Evolutionary conservation across 192 early-diverging fungal species (phyloP).

Genomic region (Podila verticillata): DNA sequence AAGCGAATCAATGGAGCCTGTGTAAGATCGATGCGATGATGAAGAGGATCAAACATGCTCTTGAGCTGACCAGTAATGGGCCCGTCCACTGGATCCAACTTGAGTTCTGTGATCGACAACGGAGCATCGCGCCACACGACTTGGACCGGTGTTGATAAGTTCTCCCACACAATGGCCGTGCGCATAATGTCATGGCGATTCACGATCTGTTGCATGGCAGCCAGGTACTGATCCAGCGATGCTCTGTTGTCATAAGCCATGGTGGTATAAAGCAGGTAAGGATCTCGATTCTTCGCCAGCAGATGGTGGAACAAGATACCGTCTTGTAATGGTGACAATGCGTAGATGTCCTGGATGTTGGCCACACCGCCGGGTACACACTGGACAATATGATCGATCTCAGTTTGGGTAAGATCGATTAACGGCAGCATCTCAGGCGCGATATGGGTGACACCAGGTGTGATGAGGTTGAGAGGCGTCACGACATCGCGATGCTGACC

Average conservation of each 20-base stretch:
- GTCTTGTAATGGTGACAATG: slow-evolving; percentile 2
- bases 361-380: not conserved
- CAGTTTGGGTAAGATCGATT: not conserved
- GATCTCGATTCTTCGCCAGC: not conserved
- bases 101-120: not conserved
- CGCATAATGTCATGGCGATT: slow-evolving; percentile 11
- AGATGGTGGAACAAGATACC: slow-evolving; percentile 17
- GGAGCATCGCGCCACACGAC: not conserved
- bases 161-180: slow-evolving; percentile 3
- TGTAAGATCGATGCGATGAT: slow-evolving; percentile 1
- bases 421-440: slow-evolving; percentile 12
- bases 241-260: not conserved
- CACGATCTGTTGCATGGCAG: slow-evolving; percentile 7
- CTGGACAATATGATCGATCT: slow-evolving; percentile 6
- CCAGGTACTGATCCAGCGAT: slow-evolving; percentile 1
- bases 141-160: slow-evolving; percentile 1
- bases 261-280: not conserved
- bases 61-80: slow-evolving; percentile 2
- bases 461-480: no score
- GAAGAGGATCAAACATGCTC: not conserved
- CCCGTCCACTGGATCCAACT: slow-evolving; percentile 1
- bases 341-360: slow-evolving; percentile 13
- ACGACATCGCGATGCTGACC: not conserved
- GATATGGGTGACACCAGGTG: not conserved
- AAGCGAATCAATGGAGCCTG: slow-evolving; percentile 9